Percentiles rank a stretch among this genome's conserved stretches.
Conservation (phyloP, 2,329 filamentous ascomycete species). For the Sclerotinia trifoliorum region DNA sequence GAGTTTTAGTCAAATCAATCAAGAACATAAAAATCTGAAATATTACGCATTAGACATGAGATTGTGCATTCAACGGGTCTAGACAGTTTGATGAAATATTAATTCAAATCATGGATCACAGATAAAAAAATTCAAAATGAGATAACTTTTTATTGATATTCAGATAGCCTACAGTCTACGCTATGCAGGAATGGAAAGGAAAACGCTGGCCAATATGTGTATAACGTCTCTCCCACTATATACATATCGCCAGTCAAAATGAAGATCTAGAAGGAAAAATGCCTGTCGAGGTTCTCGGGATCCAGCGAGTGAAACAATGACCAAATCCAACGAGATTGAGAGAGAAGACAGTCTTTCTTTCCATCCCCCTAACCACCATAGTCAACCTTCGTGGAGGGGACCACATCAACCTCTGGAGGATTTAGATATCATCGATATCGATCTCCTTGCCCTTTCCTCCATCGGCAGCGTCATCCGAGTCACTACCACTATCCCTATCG, state of each 20-base stretch:
- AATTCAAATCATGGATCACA: neutral
- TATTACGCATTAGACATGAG: neutral
- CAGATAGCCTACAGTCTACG: constrained; percentile 3
- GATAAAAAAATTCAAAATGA: neutral
- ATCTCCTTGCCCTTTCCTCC: constrained; percentile 69
- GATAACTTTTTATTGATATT: neutral
- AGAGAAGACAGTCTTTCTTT: constrained; percentile 63
- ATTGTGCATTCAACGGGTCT: neutral
- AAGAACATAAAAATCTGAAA: constrained; percentile 3
- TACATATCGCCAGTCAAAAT: constrained; percentile 34
- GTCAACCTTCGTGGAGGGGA: constrained; percentile 2
- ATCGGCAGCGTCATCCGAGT: constrained; percentile 48
- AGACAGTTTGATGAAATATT: neutral
- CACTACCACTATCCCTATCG: constrained; percentile 65
- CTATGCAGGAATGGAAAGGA: constrained; percentile 22
- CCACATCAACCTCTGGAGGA: neutral
- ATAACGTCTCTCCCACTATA: constrained; percentile 53
- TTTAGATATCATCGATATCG: constrained; percentile 91
- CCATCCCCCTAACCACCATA: constrained; percentile 26
- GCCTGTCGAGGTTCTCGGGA: constrained; percentile 41
- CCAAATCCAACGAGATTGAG: constrained; percentile 46
- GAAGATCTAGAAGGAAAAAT: constrained; percentile 36
- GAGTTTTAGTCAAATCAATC: constrained; percentile 13
- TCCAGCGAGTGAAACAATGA: constrained; percentile 30
- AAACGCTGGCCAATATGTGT: constrained; percentile 32